phyloP scores from a whole-genome alignment of 2,329 filamentous ascomycete species.

The Byssochlamys sp. region DNA sequence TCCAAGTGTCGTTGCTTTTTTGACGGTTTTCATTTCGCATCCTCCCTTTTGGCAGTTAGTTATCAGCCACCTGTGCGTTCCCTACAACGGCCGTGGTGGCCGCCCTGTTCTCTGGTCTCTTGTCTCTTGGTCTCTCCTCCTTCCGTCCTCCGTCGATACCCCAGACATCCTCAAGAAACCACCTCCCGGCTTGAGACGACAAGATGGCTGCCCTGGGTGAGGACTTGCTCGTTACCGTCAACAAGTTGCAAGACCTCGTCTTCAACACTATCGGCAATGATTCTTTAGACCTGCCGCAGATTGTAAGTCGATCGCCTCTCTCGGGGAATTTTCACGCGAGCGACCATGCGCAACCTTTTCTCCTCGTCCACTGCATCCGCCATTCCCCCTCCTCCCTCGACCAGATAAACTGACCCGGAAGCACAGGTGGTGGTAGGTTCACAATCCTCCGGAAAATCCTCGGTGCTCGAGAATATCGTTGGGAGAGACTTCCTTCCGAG shows the following conservation, averaged over 20 bases:
- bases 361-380: not conserved
- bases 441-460: constrained; percentile 96
- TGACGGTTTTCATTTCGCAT: not conserved
- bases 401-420: constrained; percentile 5
- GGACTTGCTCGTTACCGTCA: constrained; percentile 88
- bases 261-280: constrained; percentile 99
- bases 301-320: constrained; percentile 54
- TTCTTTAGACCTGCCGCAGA: constrained; percentile 92
- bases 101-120: not conserved
- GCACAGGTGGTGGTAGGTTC: constrained; percentile 89
- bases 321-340: not conserved
- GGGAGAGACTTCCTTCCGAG: constrained; percentile 93
- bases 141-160: not conserved
- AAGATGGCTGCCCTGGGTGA: constrained; percentile 92
- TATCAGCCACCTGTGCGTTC: not conserved
- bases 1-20: not conserved
- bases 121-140: not conserved
- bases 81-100: not conserved
- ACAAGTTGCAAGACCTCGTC: constrained; percentile 95
- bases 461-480: constrained; percentile 96
- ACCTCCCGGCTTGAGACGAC: not conserved
- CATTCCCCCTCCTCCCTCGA: not conserved
- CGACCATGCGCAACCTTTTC: not conserved
- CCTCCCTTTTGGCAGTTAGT: not conserved
- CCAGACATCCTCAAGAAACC: not conserved